Evolutionary conservation across 2,329 filamentous ascomycete genomes (phyloP).

Genomic region (Trichoderma breve): DNA sequence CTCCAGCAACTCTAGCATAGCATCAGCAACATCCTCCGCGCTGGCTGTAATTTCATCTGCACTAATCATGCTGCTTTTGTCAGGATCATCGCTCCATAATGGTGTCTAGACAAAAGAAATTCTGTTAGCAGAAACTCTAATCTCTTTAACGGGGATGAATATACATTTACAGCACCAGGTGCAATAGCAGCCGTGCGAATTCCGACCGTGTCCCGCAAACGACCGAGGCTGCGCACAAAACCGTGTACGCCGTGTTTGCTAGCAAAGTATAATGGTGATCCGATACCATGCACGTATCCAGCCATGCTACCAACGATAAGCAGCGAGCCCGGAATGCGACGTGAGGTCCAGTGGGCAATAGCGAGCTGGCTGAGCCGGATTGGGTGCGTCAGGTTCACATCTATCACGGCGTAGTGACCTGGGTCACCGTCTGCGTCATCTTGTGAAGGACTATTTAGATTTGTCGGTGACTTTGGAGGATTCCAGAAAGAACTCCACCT

Average conservation of each 20-base stretch:
- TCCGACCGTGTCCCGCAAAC: not conserved
- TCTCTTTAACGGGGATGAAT: not conserved
- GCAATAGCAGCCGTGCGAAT: not conserved
- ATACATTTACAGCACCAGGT: not conserved
- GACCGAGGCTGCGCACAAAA: not conserved
- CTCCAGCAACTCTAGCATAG: not conserved
- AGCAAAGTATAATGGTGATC: not conserved
- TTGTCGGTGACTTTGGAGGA: not conserved
- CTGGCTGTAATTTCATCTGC: not conserved
- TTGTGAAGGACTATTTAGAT: not conserved
- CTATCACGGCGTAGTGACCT: not conserved
- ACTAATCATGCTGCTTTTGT: not conserved
- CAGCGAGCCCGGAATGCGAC: not conserved
- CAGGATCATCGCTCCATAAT: not conserved
- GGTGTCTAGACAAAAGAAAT: not conserved
- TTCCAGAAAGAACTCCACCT: not conserved
- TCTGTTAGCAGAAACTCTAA: not conserved
- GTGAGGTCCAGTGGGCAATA: not conserved
- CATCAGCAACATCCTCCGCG: not conserved
- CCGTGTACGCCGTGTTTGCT: slow-evolving; percentile 3
- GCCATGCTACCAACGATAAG: not conserved
- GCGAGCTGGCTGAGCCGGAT: not conserved
- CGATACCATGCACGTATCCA: not conserved
- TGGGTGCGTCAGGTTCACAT: not conserved
- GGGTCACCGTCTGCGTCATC: not conserved